phyloP scores from a whole-genome alignment of 2,329 filamentous ascomycete genomes.

The Lasiodiplodia theobromae region DNA sequence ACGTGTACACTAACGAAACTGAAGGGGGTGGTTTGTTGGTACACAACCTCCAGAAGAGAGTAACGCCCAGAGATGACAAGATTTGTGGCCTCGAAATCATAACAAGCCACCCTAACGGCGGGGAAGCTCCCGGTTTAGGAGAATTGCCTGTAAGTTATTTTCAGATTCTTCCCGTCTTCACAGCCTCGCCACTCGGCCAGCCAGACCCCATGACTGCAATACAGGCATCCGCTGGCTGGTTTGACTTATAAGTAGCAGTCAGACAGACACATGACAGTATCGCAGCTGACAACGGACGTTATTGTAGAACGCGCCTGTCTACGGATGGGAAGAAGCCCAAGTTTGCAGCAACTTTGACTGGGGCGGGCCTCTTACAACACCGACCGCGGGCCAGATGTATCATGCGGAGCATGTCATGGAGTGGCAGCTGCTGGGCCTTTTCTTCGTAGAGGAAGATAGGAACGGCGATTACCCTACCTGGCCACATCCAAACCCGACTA shows the following conservation, averaged over 20 bases:
- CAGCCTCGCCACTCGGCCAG: too few species aligned
- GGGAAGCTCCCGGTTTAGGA: neutral
- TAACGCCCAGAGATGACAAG: too few species aligned
- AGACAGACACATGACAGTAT: neutral
- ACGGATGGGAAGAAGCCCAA: neutral
- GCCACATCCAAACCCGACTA: neutral
- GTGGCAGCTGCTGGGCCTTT: neutral
- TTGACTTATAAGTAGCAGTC: too few species aligned
- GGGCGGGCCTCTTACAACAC: neutral
- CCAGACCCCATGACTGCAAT: too few species aligned
- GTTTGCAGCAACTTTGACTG: slow-evolving; percentile 1
- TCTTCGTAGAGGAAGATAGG: neutral
- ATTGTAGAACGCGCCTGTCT: neutral
- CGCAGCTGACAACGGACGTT: neutral
- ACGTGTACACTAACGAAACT: too few species aligned
- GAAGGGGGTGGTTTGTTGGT: too few species aligned
- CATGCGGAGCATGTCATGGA: neutral
- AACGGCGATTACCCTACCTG: neutral
- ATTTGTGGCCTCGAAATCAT: neutral
- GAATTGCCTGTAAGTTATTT: neutral
- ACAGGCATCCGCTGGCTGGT: too few species aligned
- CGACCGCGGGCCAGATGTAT: neutral
- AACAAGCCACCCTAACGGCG: neutral
- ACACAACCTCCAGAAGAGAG: too few species aligned
- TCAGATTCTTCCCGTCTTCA: neutral